Evolutionary conservation across 768 basidiomycete species (phyloP).

Genomic region (Serendipita vermifera): DNA sequence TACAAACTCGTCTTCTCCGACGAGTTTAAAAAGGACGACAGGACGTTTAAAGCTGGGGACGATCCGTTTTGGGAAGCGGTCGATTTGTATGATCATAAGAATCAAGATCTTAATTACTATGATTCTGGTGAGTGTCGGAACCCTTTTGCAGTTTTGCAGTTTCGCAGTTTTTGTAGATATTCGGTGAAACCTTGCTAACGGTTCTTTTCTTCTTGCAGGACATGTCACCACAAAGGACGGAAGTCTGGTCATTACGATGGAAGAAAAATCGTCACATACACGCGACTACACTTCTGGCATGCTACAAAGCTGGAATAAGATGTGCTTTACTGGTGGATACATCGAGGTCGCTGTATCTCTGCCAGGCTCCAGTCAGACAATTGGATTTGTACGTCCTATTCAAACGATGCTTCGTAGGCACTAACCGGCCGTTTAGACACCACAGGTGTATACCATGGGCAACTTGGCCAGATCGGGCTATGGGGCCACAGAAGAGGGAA

Average conservation of each 20-base stretch:
- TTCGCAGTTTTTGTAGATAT: too few relatives aligned
- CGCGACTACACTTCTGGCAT: conserved; percentile 54
- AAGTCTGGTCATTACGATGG: conserved; percentile 55
- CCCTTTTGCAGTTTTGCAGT: background rate
- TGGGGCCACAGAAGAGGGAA: conserved; percentile 63
- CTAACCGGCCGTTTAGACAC: background rate
- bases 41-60: conserved; percentile 57
- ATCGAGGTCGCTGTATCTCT: conserved; percentile 51
- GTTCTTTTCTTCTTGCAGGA: background rate
- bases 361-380: conserved; percentile 44
- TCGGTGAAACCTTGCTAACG: background rate
- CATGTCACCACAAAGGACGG: conserved; percentile 58
- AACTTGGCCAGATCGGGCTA: conserved; percentile 78
- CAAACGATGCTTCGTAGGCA: conserved; percentile 2
- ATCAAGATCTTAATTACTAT: conserved; percentile 65
- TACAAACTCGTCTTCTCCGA: conserved; percentile 71
- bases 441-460: conserved; percentile 63
- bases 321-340: conserved; percentile 43
- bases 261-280: conserved; percentile 44
- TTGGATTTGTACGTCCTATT: conserved; percentile 33
- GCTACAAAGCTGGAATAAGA: conserved; percentile 86
- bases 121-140: conserved; percentile 30
- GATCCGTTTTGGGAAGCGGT: conserved; percentile 62
- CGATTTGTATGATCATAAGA: conserved; percentile 60
- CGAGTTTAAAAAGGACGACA: conserved; percentile 65